Base-by-base conservation (phyloP, 305 asterid species). In the Fraxinus albicans region DNA sequence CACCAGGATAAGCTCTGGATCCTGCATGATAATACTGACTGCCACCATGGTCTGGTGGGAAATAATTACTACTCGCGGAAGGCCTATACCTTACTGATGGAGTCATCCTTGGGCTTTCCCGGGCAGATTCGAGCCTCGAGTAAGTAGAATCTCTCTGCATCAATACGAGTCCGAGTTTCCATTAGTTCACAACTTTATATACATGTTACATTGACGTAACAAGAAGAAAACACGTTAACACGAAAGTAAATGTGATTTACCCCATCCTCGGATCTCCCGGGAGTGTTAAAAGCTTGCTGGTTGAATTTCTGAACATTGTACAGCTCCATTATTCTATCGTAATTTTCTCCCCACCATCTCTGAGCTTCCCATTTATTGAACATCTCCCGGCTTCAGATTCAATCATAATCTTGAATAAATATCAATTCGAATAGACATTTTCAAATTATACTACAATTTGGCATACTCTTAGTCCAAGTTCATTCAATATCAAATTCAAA, bases 331-430 rank as follows among this genome's bases (percentile, higher is more conserved):
- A 97, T 97, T 81, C 98, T 83, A 73, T 97, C 99, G 70, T 89
- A 97, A 77, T 97, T 97, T 84, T 97, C 98, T 0, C 94, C 98
- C 99, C 99, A 97, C 99, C 99, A 97, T 83, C 95, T 89, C 78
- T 97, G 99, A 55, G 99, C 99, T 92, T 97, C 91, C 98, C 98
- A 93, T 86, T 97, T 97, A 89, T 95, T 86, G 86, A 95, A 97
- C 97, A 92, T 91, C 83, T 97, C 99, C 38, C 99, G 98, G 91
- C 99, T 96, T 82, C 90, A 86, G 1, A 86, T 70, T 82, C 8
- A 69, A 73, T 81, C 36, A 84, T 69, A 38, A 80, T 81, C 60
- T 63, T 63, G 74, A 33, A 78, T 73, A 27, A 77, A 34, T 15
- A 69, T 79, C 53, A 79, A 19, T 7, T 8, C 70, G 5, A 60